Conservation (phyloP, 176 grass and related monocot genomes). For the Saccharum officinarum region DNA sequence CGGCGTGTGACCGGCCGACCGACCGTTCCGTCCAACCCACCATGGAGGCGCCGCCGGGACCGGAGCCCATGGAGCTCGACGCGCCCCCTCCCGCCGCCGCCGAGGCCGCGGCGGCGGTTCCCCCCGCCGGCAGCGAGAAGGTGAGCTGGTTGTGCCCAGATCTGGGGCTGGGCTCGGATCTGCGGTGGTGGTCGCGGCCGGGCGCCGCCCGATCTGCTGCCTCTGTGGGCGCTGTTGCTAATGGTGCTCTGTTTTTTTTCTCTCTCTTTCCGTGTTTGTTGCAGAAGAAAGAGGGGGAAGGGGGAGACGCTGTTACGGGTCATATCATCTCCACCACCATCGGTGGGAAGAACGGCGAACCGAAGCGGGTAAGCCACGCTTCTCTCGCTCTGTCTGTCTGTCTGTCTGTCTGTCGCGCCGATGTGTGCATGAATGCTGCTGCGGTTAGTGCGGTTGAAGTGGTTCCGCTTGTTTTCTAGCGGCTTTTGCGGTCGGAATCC, state of each 20-base stretch:
- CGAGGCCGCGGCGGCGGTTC: not conserved
- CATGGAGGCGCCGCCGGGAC: conserved; percentile 52
- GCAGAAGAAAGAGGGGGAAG: conserved; percentile 44
- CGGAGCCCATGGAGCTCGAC: conserved; percentile 56
- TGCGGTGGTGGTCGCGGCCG: not conserved
- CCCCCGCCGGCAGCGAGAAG: conserved; percentile 24
- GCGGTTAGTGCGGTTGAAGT: not conserved
- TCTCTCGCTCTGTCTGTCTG: not conserved
- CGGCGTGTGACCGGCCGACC: not conserved
- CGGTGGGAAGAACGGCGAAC: conserved; percentile 98
- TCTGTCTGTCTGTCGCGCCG: not conserved
- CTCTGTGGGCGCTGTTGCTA: not conserved
- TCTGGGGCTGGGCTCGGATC: conserved; percentile 30
- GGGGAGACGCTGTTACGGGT: conserved; percentile 70
- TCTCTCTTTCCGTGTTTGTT: not conserved
- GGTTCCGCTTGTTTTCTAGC: not conserved
- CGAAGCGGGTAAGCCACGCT: conserved; percentile 65
- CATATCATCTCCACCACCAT: conserved; percentile 99
- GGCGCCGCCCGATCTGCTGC: conserved; percentile 24
- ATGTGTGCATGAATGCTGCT: conserved; percentile 17
- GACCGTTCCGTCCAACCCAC: not conserved
- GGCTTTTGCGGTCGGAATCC: not conserved
- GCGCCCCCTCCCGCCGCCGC: not conserved
- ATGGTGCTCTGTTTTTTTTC: conserved; percentile 27
- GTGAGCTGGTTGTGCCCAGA: conserved; percentile 4